Conservation (phyloP, 1,284 basidiomycete species). For the Gomphus sp. region DNA sequence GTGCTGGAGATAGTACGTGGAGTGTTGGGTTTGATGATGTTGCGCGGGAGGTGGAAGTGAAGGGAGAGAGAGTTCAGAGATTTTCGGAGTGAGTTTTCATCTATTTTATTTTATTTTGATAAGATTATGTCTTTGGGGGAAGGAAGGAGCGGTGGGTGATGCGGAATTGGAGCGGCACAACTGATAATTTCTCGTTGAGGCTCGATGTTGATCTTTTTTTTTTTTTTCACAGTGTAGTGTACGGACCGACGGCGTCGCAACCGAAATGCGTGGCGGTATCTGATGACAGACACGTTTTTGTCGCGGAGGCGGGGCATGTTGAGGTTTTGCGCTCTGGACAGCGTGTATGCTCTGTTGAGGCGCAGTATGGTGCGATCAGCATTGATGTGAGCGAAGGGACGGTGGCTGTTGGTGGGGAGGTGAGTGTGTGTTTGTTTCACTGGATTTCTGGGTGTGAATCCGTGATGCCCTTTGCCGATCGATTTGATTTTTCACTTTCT, state of each 20-base stretch:
- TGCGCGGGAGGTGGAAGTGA: constrained; percentile 48
- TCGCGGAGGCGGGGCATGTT: constrained; percentile 57
- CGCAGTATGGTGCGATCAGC: constrained; percentile 46
- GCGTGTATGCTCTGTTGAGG: constrained; percentile 44
- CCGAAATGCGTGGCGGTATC: constrained; percentile 61
- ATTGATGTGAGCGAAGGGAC: constrained; percentile 42
- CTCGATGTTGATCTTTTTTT: not conserved
- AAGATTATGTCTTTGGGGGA: no score
- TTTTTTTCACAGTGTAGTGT: not conserved
- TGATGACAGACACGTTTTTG: constrained; percentile 58
- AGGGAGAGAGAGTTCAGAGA: constrained; percentile 14
- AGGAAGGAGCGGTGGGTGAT: no score
- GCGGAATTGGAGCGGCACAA: no score
- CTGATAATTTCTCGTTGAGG: no score
- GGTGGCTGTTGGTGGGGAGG: constrained; percentile 73
- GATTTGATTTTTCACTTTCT: no score
- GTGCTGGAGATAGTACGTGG: constrained; percentile 46
- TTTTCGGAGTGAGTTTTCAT: not conserved
- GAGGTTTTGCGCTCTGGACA: constrained; percentile 66
- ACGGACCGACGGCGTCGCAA: constrained; percentile 44
- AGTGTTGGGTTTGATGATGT: constrained; percentile 78
- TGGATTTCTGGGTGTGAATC: no score
- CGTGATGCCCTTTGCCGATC: no score
- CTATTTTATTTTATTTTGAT: no score
- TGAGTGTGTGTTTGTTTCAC: constrained; percentile 21